These are phyloP conservation scores for Fusarium subtropicale DNA, from an alignment of 2,329 filamentous ascomycete genomes.

Conservation along the genomic window DNA sequence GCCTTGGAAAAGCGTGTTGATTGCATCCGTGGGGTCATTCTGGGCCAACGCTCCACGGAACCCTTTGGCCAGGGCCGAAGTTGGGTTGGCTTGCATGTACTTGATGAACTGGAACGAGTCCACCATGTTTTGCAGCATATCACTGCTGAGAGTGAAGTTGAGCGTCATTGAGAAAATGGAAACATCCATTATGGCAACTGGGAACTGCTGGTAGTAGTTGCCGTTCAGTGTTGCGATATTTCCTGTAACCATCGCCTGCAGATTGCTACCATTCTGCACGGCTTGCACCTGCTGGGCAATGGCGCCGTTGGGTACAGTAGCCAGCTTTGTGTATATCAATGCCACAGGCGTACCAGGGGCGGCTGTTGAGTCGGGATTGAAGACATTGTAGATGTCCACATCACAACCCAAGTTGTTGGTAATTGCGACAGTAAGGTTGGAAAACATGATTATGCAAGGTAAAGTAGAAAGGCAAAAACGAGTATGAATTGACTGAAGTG, in stretches of 20 bases:
- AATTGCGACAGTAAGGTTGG: too few relatives aligned
- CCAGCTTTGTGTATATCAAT: too few relatives aligned
- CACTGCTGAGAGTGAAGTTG: background rate
- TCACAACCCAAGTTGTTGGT: too few relatives aligned
- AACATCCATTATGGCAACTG: background rate
- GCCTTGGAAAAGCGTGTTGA: background rate
- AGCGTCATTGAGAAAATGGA: background rate
- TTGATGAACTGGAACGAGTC: constrained; percentile 18
- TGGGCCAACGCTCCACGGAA: background rate
- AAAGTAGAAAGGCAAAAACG: too few relatives aligned
- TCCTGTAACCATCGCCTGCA: constrained; percentile 5
- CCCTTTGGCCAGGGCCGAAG: background rate
- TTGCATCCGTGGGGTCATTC: background rate
- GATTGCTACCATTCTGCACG: background rate
- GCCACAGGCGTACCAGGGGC: too few relatives aligned
- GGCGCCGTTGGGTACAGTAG: background rate
- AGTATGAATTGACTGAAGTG: too few relatives aligned
- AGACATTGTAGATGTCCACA: too few relatives aligned
- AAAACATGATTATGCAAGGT: too few relatives aligned
- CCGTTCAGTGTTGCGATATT: background rate
- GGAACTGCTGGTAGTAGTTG: background rate
- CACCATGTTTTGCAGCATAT: constrained; percentile 5
- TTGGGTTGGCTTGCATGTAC: background rate
- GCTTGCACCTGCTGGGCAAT: background rate
- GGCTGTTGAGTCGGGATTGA: too few relatives aligned